Conservation (phyloP, 371 early-diverging fungal genomes). For the Mucor lusitanicus region DNA sequence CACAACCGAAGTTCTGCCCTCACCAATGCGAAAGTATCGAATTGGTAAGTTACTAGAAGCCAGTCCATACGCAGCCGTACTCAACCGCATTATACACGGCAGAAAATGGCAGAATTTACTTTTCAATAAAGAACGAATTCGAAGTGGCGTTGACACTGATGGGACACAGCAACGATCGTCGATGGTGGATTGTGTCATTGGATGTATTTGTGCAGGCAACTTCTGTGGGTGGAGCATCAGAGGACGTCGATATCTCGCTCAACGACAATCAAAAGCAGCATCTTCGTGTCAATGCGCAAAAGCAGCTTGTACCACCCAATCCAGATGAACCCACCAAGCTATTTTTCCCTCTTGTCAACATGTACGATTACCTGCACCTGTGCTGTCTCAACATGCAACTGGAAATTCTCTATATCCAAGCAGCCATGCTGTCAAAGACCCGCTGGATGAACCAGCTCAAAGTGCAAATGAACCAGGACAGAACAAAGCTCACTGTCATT, state of each 20-base stretch:
- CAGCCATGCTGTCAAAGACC: slow-evolving; percentile 56
- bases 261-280: slow-evolving; percentile 54
- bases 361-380: slow-evolving; percentile 72
- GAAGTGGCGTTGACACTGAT: slow-evolving; percentile 62
- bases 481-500: slow-evolving; percentile 55
- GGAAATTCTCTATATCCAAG: slow-evolving; percentile 67
- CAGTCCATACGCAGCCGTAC: not conserved
- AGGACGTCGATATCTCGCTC: slow-evolving; percentile 57
- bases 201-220: slow-evolving; percentile 53
- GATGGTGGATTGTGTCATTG: slow-evolving; percentile 64
- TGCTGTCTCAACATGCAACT: slow-evolving; percentile 68
- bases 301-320: slow-evolving; percentile 49
- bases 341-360: slow-evolving; percentile 57
- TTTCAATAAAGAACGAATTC: slow-evolving; percentile 72
- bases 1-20: slow-evolving; percentile 64
- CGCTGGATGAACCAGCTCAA: slow-evolving; percentile 69
- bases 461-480: slow-evolving; percentile 58
- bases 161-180: slow-evolving; percentile 51
- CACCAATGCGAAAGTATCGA: slow-evolving; percentile 60
- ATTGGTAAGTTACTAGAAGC: slow-evolving; percentile 35
- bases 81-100: not conserved
- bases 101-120: slow-evolving; percentile 65
- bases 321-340: slow-evolving; percentile 2
- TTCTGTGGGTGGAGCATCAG: slow-evolving; percentile 32
- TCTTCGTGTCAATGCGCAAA: slow-evolving; percentile 52